Evolutionary conservation across 1,139 yeast genomes (phyloP).

Genomic region (Taphrina wiesneri): DNA sequence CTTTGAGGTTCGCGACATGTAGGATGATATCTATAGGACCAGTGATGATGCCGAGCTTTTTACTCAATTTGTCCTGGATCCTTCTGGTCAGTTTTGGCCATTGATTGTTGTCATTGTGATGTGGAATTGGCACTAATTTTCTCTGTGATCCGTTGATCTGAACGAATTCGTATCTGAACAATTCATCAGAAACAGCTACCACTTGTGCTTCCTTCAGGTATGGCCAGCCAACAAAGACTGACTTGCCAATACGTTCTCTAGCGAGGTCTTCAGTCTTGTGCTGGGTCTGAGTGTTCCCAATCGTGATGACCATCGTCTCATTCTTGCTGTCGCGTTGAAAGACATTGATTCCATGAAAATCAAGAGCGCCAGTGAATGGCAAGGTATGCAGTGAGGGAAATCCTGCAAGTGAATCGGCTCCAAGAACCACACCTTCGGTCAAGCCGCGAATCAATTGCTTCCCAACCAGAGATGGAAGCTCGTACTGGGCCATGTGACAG

Average conservation of each 20-base stretch:
- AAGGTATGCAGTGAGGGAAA: constrained; percentile 80
- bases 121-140: constrained; percentile 48
- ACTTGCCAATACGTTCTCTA: constrained; percentile 57
- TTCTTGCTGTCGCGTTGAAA: constrained; percentile 85
- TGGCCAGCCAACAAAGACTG: constrained; percentile 85
- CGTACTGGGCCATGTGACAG: constrained; percentile 63
- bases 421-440: constrained; percentile 66
- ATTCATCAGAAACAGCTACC: constrained; percentile 61
- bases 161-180: constrained; percentile 50
- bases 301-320: constrained; percentile 70
- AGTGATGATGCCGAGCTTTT: constrained; percentile 60
- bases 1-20: constrained; percentile 73
- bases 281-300: constrained; percentile 60
- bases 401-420: constrained; percentile 75
- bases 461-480: constrained; percentile 55
- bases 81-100: constrained; percentile 48
- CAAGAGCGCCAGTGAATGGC: constrained; percentile 58
- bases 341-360: constrained; percentile 65
- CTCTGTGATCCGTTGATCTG: constrained; percentile 44
- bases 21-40: constrained; percentile 61
- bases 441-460: constrained; percentile 58
- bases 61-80: constrained; percentile 49
- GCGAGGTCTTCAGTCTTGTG: constrained; percentile 54
- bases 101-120: constrained; percentile 52
- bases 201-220: constrained; percentile 79